Evolutionary conservation across 495 filamentous ascomycete species (phyloP).

Genomic region (Oidiodendron maius): DNA sequence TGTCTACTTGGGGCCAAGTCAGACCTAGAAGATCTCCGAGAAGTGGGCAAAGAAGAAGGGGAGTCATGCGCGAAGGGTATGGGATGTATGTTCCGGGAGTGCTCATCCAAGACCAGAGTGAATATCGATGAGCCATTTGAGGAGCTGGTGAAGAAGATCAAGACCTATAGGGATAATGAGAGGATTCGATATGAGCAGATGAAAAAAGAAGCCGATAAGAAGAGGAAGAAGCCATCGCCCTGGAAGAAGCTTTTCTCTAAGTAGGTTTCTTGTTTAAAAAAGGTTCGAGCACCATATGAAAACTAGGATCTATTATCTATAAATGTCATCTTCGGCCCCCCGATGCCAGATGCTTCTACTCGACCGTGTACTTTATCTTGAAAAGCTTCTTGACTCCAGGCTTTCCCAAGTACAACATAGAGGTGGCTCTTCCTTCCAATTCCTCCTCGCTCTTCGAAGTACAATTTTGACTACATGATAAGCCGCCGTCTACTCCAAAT

Average conservation of each 20-base stretch:
- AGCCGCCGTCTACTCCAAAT: too few relatives aligned
- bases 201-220: not conserved
- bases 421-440: too few relatives aligned
- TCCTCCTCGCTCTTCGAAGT: too few relatives aligned
- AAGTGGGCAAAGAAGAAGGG: not conserved
- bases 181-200: not conserved
- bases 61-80: not conserved
- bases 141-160: not conserved
- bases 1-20: not conserved
- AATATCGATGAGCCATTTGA: not conserved
- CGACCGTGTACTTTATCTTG: too few relatives aligned
- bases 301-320: too few relatives aligned
- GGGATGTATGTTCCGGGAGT: not conserved
- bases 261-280: too few relatives aligned
- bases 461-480: too few relatives aligned
- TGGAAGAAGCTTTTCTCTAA: not conserved
- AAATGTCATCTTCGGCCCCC: too few relatives aligned
- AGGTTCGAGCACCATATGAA: too few relatives aligned
- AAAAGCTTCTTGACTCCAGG: too few relatives aligned
- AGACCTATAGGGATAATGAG: not conserved
- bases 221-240: not conserved
- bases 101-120: not conserved
- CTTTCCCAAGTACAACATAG: too few relatives aligned
- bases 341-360: too few relatives aligned
- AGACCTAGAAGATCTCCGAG: not conserved